These are phyloP conservation scores for Amoebophrya sp. DNA, from an alignment of 169 alveolate genomes.

Conservation along the genomic window DNA sequence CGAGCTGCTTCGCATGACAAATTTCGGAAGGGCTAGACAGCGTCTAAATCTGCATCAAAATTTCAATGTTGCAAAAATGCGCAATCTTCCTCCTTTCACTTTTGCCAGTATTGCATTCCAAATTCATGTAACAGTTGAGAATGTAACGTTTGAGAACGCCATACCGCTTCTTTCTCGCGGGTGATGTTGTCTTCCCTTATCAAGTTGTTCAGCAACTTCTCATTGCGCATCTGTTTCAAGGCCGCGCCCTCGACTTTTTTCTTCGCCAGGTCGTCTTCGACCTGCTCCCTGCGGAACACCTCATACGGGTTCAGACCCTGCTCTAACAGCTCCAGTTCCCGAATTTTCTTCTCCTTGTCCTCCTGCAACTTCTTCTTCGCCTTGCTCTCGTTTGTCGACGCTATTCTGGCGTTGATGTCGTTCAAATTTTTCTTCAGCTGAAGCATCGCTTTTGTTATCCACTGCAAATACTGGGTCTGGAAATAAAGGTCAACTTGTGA, in stretches of 20 bases:
- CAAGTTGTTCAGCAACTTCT: background rate
- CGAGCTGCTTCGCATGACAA: too few relatives aligned
- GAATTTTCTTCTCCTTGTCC: background rate
- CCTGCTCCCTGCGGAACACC: background rate
- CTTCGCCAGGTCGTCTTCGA: background rate
- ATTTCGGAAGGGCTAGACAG: too few relatives aligned
- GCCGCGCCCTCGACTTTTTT: background rate
- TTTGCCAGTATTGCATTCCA: too few relatives aligned
- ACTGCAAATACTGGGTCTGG: too few relatives aligned
- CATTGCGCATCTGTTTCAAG: background rate
- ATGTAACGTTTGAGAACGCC: too few relatives aligned
- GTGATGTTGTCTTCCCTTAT: background rate
- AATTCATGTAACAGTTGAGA: too few relatives aligned
- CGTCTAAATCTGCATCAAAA: too few relatives aligned
- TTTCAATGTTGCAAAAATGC: too few relatives aligned
- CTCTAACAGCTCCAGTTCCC: background rate
- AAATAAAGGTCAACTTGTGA: too few relatives aligned
- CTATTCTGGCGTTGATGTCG: background rate
- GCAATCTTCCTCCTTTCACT: too few relatives aligned
- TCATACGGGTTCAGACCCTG: background rate
- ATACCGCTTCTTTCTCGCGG: background rate
- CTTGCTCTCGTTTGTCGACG: background rate
- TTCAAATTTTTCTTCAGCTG: background rate
- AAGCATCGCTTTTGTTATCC: background rate
- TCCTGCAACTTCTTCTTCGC: background rate